Evolutionary conservation across 2,329 filamentous ascomycete species (phyloP), one percentile per base, ranked within the genome.

Genomic region (Diaporthe sp.): DNA sequence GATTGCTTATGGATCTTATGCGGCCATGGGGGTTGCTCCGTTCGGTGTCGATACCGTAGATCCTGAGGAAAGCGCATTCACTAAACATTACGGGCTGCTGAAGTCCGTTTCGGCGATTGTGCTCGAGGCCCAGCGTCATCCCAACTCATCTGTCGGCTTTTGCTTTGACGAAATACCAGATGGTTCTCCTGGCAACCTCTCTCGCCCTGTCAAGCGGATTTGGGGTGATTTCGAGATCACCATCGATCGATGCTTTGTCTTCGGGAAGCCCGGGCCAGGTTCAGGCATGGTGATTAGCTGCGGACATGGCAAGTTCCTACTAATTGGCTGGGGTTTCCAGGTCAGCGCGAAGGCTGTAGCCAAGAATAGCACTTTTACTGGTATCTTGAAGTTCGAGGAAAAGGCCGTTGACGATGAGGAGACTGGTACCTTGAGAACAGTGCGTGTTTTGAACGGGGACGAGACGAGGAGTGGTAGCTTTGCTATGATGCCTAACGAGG

Each of bases 401-500:
- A 81, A 71, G 77, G 80, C 80, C 2, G 81, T 86, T 6, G 79
- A 78, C 5, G 65, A 70, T 5, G 65, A 55, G n/a, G 81, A 86
- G 22, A 77, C 79, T 4, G 84, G 83, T 0, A 70, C 81, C 25
- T 74, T 86, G n/a, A 60, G 67, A 65, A 85, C 83, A 13, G 60
- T 82, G 53, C 77, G 84, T 15, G 77, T 82, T 0, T 51, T 86
- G 4, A 86, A 86, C 49, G 85, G 85, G 12, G 85, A 86, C 72
- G 85, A 86, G 80, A 86, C 84, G 1, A 79, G 84, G 57, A 83
- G 82, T 77, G 88, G 89, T 1, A 81, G 82, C 62, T 87, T 85
- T 65, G 79, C 85, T 25, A 88, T 90, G 77, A 91, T 91, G 90
- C 90, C 88, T 0, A 89, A 86, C 75, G 87, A 90, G 46, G 84